phyloP scores from a whole-genome alignment of 768 basidiomycete species.

The Pleurotus tuber-regium region DNA sequence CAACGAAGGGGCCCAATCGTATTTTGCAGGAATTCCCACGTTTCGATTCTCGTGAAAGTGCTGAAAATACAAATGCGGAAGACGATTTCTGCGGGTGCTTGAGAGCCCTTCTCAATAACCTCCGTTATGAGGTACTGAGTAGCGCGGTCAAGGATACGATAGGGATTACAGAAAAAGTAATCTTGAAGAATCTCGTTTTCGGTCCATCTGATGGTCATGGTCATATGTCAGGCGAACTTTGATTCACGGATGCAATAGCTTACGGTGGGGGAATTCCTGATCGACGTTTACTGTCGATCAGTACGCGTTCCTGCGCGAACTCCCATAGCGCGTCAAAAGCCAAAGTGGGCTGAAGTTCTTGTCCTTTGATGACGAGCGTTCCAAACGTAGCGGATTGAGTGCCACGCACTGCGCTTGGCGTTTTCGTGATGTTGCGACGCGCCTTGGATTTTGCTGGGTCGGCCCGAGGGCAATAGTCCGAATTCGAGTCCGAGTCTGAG shows the following conservation, averaged over 20 bases:
- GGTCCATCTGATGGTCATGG: conserved; percentile 55
- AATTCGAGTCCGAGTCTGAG: neutral
- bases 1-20: conserved; percentile 61
- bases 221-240: conserved; percentile 9
- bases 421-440: neutral
- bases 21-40: conserved; percentile 59
- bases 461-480: neutral
- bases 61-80: conserved; percentile 76
- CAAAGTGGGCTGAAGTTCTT: conserved; percentile 41
- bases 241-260: conserved; percentile 18
- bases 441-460: neutral
- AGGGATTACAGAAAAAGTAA: conserved; percentile 72
- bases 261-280: conserved; percentile 50
- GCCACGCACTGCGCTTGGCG: conserved; percentile 1
- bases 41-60: conserved; percentile 66
- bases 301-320: conserved; percentile 55
- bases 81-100: conserved; percentile 55
- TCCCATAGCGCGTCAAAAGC: conserved; percentile 63
- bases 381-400: neutral
- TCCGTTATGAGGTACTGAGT: conserved; percentile 67
- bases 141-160: conserved; percentile 67
- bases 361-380: conserved; percentile 35
- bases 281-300: conserved; percentile 53
- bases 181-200: conserved; percentile 52
- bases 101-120: conserved; percentile 68